Evolutionary conservation across 371 early-diverging fungal species (phyloP), one percentile per base, ranked within the genome.

Genomic region (Mucor racemosus): DNA sequence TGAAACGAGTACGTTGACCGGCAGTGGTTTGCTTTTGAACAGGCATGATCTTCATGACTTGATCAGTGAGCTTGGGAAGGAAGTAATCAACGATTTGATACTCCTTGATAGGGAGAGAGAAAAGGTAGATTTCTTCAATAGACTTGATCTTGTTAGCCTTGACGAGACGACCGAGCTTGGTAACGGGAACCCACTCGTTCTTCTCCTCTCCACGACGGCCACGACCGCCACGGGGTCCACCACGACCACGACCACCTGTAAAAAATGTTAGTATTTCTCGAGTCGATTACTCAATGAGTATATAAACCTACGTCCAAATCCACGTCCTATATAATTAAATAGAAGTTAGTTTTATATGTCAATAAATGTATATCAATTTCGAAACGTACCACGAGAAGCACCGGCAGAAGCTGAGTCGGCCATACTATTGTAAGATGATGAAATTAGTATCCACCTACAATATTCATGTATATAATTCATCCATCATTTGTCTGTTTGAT

Each of bases 21-120:
- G 99, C 99, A 83, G 96, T 95, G 76, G 99, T 99, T 88, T 99
- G 99, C 93, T 99, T 99, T 89, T 99, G 99, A 77, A 99, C 99
- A 68, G 99, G 98, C 90, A 97, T 99, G 81, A 99, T 97, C 90
- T 97, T 96, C 93, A 99, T 97, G 76, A 99, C 97, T 86, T 99
- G 97, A 81, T 99, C 99, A 93, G 97, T 97, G 70, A 99, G 91
- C 72, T 92, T 94, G 73, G 94, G 94, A 65, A 99, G 86, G 91
- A 99, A 96, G 83, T 84, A 87, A 85, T 99, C 99, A 70, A 99
- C 94, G 69, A 99, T 98, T 86, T 99, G 99, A 90, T 95, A 96
- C 86, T 99, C 99, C 92, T 99, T 98, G 90, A 99, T 95, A 70
- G 96, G 96, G 71, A 98, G 90, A 64, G 99, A 99, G 94, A 95